Conservation (phyloP, 2,329 filamentous ascomycete genomes). For the Botrytis tulipae region DNA sequence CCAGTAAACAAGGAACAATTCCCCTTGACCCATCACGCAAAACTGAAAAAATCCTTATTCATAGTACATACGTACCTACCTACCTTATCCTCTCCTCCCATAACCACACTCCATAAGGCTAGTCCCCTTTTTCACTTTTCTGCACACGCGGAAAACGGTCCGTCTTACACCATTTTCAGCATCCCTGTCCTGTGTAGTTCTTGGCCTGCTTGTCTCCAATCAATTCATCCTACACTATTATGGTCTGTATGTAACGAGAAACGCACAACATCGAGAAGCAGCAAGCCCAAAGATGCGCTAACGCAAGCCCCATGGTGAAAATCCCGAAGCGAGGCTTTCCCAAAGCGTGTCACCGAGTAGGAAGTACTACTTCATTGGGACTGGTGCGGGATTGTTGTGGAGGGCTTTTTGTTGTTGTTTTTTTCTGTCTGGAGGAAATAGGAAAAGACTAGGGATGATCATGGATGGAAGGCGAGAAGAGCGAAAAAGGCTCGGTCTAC, state of each 20-base stretch:
- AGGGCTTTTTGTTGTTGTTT: neutral
- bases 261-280: conserved; percentile 7
- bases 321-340: conserved; percentile 6
- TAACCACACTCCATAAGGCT: conserved; percentile 8
- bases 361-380: neutral
- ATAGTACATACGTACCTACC: neutral
- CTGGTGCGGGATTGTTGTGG: neutral
- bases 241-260: conserved; percentile 1
- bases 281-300: neutral
- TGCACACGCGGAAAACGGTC: conserved; percentile 25
- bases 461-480: neutral
- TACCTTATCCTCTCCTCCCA: conserved; percentile 1
- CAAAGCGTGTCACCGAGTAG: conserved; percentile 18
- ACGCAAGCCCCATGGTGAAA: conserved; percentile 1
- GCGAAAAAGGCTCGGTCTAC: conserved; percentile 22
- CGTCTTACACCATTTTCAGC: conserved; percentile 18
- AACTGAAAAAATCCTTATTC: neutral
- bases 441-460: neutral
- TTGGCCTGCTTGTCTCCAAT: conserved; percentile 12
- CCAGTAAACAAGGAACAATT: neutral
- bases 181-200: neutral
- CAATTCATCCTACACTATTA: neutral
- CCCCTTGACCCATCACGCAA: neutral
- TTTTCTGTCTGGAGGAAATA: neutral
- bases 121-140: neutral